Evolutionary conservation across 495 filamentous ascomycete species (phyloP), one percentile per base, ranked within the genome.

Genomic region (Cenococcum geophilum): DNA sequence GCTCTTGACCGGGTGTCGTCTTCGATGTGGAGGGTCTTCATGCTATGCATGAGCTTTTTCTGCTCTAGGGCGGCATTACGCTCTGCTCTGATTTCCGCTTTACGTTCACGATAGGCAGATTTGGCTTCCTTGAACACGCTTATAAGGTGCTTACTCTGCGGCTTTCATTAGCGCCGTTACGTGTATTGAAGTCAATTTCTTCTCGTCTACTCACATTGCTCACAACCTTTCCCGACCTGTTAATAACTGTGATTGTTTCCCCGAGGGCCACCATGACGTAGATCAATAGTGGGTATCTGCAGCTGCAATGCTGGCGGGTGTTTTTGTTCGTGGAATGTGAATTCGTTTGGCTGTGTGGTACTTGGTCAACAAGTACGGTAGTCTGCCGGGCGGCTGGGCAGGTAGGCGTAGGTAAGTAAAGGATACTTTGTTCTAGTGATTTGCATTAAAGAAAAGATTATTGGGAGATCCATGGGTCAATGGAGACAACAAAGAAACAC

Each of bases 191-290:
- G n/a, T 20, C 20, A n/a, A 40, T 22, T 23, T 50, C 4, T 16
- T 27, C 11, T 49, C 34, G 10, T 21, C 5, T 23, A 76, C 88
- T 74, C 82, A 93, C 90, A 59, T 88, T 93, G 79, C 86, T 92
- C 55, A 96, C 88, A 9, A 95, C 84, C 79, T 96, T 92, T 60
- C 90, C 90, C 60, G 91, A 95, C 69, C 87, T 89, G 77, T 96
- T 92, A 74, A 96, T 83, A 58, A 96, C 88, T 57, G 89, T 89
- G 69, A 96, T 86, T 43, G 89, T 89, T 76, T 96, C 76, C 55
- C 80, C 80, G 32, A 87, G 67, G 32, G 47, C 10, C 22, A 56
- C 62, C 65, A 65, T 70, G 49, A 40, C 43, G 61, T 21, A 14
- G 11, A 42, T 23, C 27, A 60, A 20, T 12, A 8, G 59, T 27